Percentiles rank a stretch among this genome's conserved stretches.
phyloP scores from a whole-genome alignment of 371 early-diverging fungal genomes.

The Vittaforma corneae region DNA sequence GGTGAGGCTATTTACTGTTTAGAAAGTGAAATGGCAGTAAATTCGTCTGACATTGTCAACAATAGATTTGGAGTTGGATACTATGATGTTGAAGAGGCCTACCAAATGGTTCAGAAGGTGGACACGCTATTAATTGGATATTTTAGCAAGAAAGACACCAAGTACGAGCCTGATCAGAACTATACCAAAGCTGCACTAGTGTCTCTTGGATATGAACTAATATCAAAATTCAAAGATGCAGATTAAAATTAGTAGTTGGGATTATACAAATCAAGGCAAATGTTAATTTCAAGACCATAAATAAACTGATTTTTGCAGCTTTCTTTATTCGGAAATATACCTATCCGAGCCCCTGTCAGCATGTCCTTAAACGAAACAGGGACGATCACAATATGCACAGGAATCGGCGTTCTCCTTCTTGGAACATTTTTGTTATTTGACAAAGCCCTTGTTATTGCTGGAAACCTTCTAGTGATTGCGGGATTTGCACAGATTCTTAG shows the following conservation, averaged over 20 bases:
- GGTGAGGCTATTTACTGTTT: constrained; percentile 84
- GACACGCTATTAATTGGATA: no score
- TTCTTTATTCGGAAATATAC: no score
- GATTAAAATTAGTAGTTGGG: no score
- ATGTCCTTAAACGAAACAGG: constrained; percentile 33
- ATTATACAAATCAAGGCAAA: no score
- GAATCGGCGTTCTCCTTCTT: constrained; percentile 25
- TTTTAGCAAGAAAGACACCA: no score
- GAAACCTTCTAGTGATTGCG: constrained; percentile 37
- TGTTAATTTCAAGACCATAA: no score
- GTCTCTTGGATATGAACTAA: no score
- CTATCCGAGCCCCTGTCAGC: no score
- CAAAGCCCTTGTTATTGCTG: constrained; percentile 40
- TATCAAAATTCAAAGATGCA: no score
- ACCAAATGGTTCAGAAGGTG: background rate
- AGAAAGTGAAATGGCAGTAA: constrained; percentile 79
- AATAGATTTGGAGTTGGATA: constrained; percentile 83
- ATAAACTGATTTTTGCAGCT: no score
- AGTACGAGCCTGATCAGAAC: no score
- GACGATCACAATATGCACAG: constrained; percentile 20
- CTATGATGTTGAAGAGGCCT: constrained; percentile 78
- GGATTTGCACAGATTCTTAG: constrained; percentile 22
- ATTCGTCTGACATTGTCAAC: constrained; percentile 76
- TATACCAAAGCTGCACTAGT: no score
- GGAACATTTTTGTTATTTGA: constrained; percentile 40